phyloP scores from a whole-genome alignment of 2,329 filamentous ascomycete species.

The Diaporthe caulivora region DNA sequence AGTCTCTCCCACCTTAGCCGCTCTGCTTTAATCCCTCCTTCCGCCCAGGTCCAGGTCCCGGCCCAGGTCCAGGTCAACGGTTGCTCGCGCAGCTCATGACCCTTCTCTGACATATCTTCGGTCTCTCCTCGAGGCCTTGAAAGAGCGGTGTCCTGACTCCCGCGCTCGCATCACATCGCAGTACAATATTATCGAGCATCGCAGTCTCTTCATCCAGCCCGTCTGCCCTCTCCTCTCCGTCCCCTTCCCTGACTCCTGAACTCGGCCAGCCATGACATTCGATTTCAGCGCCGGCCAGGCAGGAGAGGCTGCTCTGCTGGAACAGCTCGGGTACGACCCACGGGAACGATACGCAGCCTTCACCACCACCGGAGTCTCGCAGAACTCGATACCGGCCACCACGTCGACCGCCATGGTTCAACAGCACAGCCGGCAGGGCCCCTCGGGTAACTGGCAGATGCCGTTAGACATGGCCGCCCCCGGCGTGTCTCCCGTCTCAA shows the following conservation, averaged over 20 bases:
- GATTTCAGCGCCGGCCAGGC: conserved; percentile 67
- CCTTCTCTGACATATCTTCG: conserved; percentile 52
- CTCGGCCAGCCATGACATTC: conserved; percentile 64
- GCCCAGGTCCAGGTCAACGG: conserved; percentile 43
- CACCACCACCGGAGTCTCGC: conserved; percentile 53
- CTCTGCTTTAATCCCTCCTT: conserved; percentile 45
- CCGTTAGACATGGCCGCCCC: conserved; percentile 61
- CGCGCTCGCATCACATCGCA: conserved; percentile 50
- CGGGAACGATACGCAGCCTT: conserved; percentile 66
- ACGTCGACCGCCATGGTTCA: conserved; percentile 46
- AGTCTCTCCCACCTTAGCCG: conserved; percentile 37
- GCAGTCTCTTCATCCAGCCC: conserved; percentile 50
- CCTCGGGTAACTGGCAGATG: conserved; percentile 62
- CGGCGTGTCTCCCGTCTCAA: conserved; percentile 48
- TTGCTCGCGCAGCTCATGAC: conserved; percentile 43
- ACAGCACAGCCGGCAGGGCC: conserved; percentile 54
- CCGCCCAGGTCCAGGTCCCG: conserved; percentile 41
- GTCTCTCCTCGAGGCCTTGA: conserved; percentile 48
- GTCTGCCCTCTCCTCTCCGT: conserved; percentile 45
- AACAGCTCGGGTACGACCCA: conserved; percentile 70
- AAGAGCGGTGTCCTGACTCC: conserved; percentile 60
- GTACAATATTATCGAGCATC: conserved; percentile 62
- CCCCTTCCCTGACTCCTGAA: conserved; percentile 45
- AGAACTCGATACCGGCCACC: conserved; percentile 52
- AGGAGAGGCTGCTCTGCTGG: conserved; percentile 69